Evolutionary conservation across 345 rosid genomes (phyloP), one percentile per base, ranked within the genome.

Genomic region (Isatis tinctoria): DNA sequence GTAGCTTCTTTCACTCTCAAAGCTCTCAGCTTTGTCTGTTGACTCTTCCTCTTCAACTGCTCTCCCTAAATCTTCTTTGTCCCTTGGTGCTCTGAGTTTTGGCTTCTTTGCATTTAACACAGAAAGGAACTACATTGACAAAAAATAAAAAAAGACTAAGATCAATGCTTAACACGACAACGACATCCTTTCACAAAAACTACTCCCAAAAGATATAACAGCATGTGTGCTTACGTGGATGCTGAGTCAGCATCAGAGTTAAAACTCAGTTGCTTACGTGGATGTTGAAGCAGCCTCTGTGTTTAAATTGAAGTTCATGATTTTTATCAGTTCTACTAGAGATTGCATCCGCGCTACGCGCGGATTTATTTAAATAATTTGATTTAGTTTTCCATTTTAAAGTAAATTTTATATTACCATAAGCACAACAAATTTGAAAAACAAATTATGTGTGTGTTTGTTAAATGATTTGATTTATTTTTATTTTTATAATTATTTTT

Each of bases 1-100:
- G 24, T 76, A 74, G 35, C 81, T 85, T 69, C 56, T 82, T 71
- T 32, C 86, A 49, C 84, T 85, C 44, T 86, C 86, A 20, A 81
- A 86, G 75, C 86, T 85, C 72, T 87, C 90, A 5, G 87, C 81
- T 87, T 85, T 79, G 40, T 85, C 98, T 9, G 86, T 78, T 2
- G 85, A 81, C 24, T 82, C 92, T 77, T 86, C 91, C 75, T 83
- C 86, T 22, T 71, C 69, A 22, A 73, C 73, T 81, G 76, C 32
- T 78, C 47, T 61, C 74, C 20, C 78, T 77, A 84, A 66, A 67
- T 77, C 75, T 84, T 83, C 18, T 83, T 76, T 85, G 52, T 87
- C 90, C 54, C 89, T 88, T 62, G 88, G 87, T 62, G 84, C 93
- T 75, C 97, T 85, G 32, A 94, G 90, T 78, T 94, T 94, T 65